Evolutionary conservation across 441 rosid species (phyloP).

Genomic region (Gossypium lobatum): DNA sequence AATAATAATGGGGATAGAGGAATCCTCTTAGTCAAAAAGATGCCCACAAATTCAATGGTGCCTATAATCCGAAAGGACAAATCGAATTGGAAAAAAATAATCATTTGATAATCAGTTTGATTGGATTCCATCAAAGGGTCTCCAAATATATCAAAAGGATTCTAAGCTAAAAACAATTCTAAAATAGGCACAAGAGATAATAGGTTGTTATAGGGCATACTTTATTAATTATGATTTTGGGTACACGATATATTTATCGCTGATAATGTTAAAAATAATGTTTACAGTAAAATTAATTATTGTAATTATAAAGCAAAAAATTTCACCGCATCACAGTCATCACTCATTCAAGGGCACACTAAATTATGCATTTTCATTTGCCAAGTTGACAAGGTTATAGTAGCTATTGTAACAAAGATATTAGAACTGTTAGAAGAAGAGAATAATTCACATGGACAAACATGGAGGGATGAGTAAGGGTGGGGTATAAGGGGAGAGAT

Average conservation of each 20-base stretch:
- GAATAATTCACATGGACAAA: background rate
- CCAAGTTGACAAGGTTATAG: background rate
- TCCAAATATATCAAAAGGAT: background rate
- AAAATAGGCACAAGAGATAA: background rate
- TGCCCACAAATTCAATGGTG: conserved; percentile 24
- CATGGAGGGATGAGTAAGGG: background rate
- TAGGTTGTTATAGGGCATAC: too few relatives aligned
- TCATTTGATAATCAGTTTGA: conserved; percentile 15
- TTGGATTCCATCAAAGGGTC: conserved; percentile 12
- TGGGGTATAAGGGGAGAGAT: background rate
- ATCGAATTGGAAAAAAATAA: conserved; percentile 16
- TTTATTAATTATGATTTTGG: too few relatives aligned
- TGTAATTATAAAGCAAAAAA: background rate
- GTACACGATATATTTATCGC: background rate
- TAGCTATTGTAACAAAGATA: background rate
- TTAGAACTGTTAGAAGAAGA: background rate
- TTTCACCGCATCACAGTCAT: fast-evolving
- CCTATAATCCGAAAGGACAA: conserved; percentile 19
- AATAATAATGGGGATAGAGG: background rate
- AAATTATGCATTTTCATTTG: background rate
- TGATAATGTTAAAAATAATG: too few relatives aligned
- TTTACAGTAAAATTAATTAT: too few relatives aligned
- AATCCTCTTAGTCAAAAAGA: conserved; percentile 28
- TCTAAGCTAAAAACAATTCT: background rate
- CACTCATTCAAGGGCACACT: too few relatives aligned